phyloP scores from a whole-genome alignment of 331 rosid species.

The Acacia concinna region DNA sequence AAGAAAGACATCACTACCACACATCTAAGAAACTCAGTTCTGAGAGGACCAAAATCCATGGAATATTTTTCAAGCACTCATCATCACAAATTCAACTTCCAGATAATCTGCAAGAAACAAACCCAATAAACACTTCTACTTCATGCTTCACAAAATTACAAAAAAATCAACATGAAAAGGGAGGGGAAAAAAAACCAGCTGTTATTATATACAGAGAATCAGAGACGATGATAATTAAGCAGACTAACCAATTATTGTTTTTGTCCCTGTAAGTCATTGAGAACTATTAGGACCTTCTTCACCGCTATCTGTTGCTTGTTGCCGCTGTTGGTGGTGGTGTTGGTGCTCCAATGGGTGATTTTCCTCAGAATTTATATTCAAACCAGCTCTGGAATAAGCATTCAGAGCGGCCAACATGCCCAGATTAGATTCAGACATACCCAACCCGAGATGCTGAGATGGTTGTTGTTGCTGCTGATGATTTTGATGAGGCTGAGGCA shows the following conservation, averaged over 20 bases:
- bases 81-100: slow-evolving; percentile 45
- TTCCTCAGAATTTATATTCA: slow-evolving; percentile 67
- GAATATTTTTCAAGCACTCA: slow-evolving; percentile 35
- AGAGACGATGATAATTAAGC: slow-evolving; percentile 28
- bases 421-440: slow-evolving; percentile 76
- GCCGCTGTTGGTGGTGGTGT: slow-evolving; percentile 40
- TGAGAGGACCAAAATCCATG: slow-evolving; percentile 37
- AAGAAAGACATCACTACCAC: slow-evolving; percentile 26
- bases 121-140: slow-evolving; percentile 35
- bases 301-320: slow-evolving; percentile 52
- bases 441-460: slow-evolving; percentile 69
- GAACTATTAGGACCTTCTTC: slow-evolving; percentile 75
- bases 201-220: slow-evolving; percentile 24
- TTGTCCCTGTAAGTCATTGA: slow-evolving; percentile 36
- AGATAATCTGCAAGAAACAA: slow-evolving; percentile 62
- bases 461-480: slow-evolving; percentile 43
- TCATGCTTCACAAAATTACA: slow-evolving; percentile 32
- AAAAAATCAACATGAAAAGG: slow-evolving; percentile 7
- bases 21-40: slow-evolving; percentile 35
- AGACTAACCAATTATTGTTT: slow-evolving; percentile 35
- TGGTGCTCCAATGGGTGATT: slow-evolving; percentile 56
- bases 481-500: slow-evolving; percentile 77
- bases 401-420: slow-evolving; percentile 87
- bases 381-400: slow-evolving; percentile 69
- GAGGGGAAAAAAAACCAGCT: neutral